A percentile compares a stretch with the other conserved stretches of the same genome.
These are phyloP conservation scores for Mortierella sp. DNA, from an alignment of 371 early-diverging fungal species.

Conservation along the genomic window DNA sequence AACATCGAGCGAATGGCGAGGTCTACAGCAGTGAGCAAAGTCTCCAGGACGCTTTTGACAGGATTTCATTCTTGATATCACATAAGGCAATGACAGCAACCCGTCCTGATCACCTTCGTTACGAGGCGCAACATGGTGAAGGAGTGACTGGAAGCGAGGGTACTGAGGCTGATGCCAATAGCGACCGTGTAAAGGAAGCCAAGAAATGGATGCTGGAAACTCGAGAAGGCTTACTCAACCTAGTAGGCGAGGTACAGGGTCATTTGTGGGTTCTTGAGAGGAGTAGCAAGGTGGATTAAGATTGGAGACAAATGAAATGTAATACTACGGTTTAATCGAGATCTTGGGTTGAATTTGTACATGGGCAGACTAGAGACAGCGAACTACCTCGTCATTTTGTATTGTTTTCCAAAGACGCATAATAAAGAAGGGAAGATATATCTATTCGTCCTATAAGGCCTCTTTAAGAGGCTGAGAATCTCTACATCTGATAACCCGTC, in stretches of 20 bases:
- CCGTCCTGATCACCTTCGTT: background rate
- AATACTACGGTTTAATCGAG: no score
- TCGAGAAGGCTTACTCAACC: slow-evolving; percentile 31
- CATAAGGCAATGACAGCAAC: slow-evolving; percentile 27
- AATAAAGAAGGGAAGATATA: no score
- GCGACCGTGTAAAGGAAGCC: slow-evolving; percentile 9
- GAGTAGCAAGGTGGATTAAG: background rate
- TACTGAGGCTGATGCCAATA: background rate
- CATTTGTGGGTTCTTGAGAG: slow-evolving; percentile 44
- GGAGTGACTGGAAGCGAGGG: background rate
- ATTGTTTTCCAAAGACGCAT: no score
- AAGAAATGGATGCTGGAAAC: slow-evolving; percentile 47
- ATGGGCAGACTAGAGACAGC: no score
- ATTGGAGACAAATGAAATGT: background rate
- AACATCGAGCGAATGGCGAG: background rate
- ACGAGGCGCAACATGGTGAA: background rate
- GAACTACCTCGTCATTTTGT: no score
- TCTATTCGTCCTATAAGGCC: no score
- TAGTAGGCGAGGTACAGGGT: slow-evolving; percentile 45
- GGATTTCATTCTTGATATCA: slow-evolving; percentile 39
- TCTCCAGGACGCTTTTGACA: slow-evolving; percentile 29
- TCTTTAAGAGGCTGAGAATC: no score
- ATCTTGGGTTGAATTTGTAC: no score
- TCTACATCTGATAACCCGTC: no score
- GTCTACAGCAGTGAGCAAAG: slow-evolving; percentile 8